Evolutionary conservation across 2,329 filamentous ascomycete genomes (phyloP).

Genomic region (Ascosphaera aggregata): DNA sequence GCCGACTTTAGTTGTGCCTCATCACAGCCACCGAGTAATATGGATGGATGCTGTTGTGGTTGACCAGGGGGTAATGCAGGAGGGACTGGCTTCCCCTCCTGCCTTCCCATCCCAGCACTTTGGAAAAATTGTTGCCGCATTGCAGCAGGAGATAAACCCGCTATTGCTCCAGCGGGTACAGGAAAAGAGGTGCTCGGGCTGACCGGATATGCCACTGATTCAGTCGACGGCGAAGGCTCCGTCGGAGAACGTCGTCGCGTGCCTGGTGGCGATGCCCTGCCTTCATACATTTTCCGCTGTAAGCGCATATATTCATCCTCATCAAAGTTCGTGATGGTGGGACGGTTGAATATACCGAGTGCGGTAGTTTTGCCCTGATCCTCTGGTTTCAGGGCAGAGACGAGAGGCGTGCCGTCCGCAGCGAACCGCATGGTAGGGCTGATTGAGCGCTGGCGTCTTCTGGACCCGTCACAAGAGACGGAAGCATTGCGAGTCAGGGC

Average conservation of each 20-base stretch:
- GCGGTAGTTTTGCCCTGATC: slow-evolving; percentile 68
- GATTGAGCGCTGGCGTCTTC: slow-evolving; percentile 11
- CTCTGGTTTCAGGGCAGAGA: slow-evolving; percentile 42
- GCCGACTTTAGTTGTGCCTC: background rate
- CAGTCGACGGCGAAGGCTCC: slow-evolving; percentile 3
- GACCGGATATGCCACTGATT: background rate
- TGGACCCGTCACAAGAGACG: slow-evolving; percentile 14
- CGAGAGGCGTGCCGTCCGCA: slow-evolving; percentile 40
- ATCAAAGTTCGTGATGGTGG: slow-evolving; percentile 47
- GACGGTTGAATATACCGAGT: slow-evolving; percentile 47
- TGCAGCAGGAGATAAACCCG: background rate
- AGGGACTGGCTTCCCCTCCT: background rate
- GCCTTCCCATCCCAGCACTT: background rate
- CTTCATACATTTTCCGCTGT: slow-evolving; percentile 58
- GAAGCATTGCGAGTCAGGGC: background rate
- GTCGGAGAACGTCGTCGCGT: slow-evolving; percentile 8
- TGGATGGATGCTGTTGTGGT: background rate
- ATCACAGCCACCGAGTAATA: background rate
- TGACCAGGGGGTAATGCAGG: background rate
- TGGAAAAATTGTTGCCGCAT: background rate
- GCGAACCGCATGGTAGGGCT: background rate
- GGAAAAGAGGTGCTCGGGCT: background rate
- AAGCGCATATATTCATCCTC: slow-evolving; percentile 67
- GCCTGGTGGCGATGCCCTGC: slow-evolving; percentile 35
- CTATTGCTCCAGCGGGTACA: background rate